Base-by-base conservation (phyloP, 176 grass and related monocot genomes). In the Metroxylon sagu region DNA sequence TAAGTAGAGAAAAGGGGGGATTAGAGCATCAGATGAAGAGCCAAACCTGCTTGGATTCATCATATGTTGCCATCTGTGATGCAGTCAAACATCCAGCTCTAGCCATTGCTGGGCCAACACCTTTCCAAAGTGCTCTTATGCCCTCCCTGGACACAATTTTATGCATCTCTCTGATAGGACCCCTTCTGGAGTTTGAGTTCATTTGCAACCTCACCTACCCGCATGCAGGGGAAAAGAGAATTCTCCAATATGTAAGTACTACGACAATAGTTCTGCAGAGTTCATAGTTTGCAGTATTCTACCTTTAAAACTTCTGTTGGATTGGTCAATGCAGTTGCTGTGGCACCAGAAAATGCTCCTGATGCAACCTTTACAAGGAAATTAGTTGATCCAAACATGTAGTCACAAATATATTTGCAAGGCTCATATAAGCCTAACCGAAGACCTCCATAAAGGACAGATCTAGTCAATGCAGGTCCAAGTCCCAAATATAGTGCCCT, bases 61-160 rank as follows among this genome's bases (percentile, higher is more conserved):
- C 92, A 28, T 91, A 97, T 71, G 92, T 97, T 74, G 84, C 92
- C 81, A 91, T 66, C 72, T 97, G 92, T 74, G 92, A 97, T 67
- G 92, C 92, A 14, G 87, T 97, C 14, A 97, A 81, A 65, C 84
- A 91, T 26, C 84, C 81, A 17, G 92, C 87, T 85, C 92, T 77
- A 77, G 71, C 63, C 87, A 97, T 97, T 76, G 92, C 92, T 71
- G 92, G 92, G 16, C 87, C 83, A 75, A 97, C 92, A 69, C 92
- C 92, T 90, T 88, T 96, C 92, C 92, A 96, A 75, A 96, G 83
- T 54, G 78, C 92, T 70, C 65, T 73, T 19, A 87, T 17, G 29
- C 92, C 87, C 82, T 96, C 92, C 61, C 77, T 72, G 55, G 83
- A 63, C 58, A 90, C 4, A 69, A 96, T 82, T 80, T 77, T 82